Percentiles rank a stretch among this genome's conserved stretches.
phyloP scores from a whole-genome alignment of 106 monocot species.

The Gastrodia elata region DNA sequence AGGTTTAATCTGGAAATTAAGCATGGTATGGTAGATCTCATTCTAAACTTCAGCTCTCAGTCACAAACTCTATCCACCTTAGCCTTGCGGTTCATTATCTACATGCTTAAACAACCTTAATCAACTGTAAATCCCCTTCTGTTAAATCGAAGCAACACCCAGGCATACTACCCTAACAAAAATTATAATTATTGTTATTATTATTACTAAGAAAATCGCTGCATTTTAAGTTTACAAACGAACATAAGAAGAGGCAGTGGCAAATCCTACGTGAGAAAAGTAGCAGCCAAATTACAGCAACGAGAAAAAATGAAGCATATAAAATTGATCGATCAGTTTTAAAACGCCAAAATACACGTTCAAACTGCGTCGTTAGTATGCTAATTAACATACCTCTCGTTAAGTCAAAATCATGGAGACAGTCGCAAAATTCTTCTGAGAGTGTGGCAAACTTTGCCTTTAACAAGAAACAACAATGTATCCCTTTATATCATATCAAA shows the following conservation, averaged over 20 bases:
- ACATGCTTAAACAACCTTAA: too few species aligned
- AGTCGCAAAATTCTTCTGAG: slow-evolving; percentile 6
- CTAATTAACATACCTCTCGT: neutral
- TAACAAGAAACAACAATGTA: neutral
- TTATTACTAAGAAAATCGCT: too few species aligned
- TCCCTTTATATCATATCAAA: neutral
- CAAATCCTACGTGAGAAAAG: neutral
- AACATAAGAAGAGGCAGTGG: neutral
- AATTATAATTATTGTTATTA: neutral
- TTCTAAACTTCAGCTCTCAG: too few species aligned
- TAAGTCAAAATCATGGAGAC: slow-evolving; percentile 4
- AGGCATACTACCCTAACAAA: neutral
- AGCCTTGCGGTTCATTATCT: too few species aligned
- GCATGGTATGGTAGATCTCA: too few species aligned
- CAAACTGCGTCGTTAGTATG: neutral
- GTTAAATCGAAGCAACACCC: too few species aligned
- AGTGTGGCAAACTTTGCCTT: neutral
- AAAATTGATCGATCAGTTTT: neutral
- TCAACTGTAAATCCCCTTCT: neutral
- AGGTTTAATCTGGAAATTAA: too few species aligned
- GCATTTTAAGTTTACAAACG: too few species aligned
- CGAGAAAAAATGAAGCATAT: neutral
- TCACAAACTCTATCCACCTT: too few species aligned
- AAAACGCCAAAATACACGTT: neutral
- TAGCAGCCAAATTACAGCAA: neutral